Evolutionary conservation across 2,329 filamentous ascomycete genomes (phyloP), one percentile per base, ranked within the genome.

Genomic region (Calonectria multiphialidica): DNA sequence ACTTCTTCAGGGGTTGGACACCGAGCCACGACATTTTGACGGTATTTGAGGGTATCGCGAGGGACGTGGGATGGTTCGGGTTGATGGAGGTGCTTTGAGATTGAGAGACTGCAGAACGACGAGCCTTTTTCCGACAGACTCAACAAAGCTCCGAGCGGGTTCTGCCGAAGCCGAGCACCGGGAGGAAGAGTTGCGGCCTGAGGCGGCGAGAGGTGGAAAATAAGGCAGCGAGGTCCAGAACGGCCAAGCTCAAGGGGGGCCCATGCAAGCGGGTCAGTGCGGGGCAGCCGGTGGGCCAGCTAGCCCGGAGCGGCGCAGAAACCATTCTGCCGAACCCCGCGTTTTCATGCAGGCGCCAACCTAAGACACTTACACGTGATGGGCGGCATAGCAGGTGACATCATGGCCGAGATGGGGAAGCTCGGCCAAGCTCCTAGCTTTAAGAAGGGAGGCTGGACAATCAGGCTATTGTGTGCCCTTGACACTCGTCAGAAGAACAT

Each of bases 11-110:
- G 74, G 89, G 89, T 80, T 83, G 81, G 77, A 88, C 83, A 84
- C 93, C 92, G 86, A 96, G 89, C 87, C 93, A 91, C 88, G 90
- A 91, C 93, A 95, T 95, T 81, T 87, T 93, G 89, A 84, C 82
- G 83, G 83, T 82, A 83, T 80, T 80, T 83, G 78, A 80, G 81
- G 77, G 77, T 79, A 80, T 81, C 81, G 80, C 81, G 80, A 71
- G 74, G 72, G 81, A 80, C 81, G 80, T 77, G 79, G 37, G 78
- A 78, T 76, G 79, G 77, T 81, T 81, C 77, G 81, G 81, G 82
- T 81, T 80, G 81, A 78, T 81, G 78, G 81, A 68, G 72, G 74
- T 77, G 75, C 80, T 80, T 77, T 74, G 73, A 77, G 76, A 78
- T 80, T 78, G 80, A 82, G 80, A 81, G 81, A 80, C 76, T 81